Evolutionary conservation across 106 monocot species (phyloP).

Genomic region (Alisma plantagoaquatica): DNA sequence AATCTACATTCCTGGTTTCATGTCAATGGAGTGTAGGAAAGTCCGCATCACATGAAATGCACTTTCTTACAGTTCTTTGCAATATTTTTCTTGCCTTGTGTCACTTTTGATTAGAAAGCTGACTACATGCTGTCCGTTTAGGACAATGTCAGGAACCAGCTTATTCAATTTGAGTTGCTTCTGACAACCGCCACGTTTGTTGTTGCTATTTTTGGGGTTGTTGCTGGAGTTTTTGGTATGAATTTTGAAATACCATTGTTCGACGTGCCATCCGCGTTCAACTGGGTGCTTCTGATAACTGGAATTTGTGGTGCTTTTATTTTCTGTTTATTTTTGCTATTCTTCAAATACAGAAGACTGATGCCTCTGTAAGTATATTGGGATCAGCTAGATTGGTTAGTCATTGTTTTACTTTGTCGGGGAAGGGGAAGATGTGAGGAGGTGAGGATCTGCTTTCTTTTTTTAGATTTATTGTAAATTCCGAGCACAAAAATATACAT

Average conservation of each 20-base stretch:
- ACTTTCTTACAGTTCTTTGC: not conserved
- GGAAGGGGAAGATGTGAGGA: no score
- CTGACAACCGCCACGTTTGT: conserved; percentile 16
- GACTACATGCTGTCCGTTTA: not conserved
- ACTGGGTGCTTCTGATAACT: conserved; percentile 65
- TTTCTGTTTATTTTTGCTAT: conserved; percentile 70
- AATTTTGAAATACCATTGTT: conserved; percentile 62
- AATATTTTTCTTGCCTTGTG: not conserved
- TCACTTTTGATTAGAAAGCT: no score
- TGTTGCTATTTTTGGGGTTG: conserved; percentile 17
- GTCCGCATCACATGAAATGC: no score
- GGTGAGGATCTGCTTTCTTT: no score
- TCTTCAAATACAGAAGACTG: conserved; percentile 72
- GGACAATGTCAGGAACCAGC: conserved; percentile 28
- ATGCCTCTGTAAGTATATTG: conserved; percentile 70
- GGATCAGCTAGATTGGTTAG: no score
- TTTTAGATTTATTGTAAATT: no score
- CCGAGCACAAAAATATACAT: no score
- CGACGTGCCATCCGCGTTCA: conserved; percentile 41
- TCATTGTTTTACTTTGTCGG: no score
- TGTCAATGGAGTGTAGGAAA: no score
- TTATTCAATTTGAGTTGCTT: conserved; percentile 29
- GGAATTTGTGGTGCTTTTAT: conserved; percentile 49
- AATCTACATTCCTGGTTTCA: not conserved
- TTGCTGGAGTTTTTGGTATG: conserved; percentile 29